phyloP scores from a whole-genome alignment of 768 basidiomycete genomes.

The Sarcodon aspratus region DNA sequence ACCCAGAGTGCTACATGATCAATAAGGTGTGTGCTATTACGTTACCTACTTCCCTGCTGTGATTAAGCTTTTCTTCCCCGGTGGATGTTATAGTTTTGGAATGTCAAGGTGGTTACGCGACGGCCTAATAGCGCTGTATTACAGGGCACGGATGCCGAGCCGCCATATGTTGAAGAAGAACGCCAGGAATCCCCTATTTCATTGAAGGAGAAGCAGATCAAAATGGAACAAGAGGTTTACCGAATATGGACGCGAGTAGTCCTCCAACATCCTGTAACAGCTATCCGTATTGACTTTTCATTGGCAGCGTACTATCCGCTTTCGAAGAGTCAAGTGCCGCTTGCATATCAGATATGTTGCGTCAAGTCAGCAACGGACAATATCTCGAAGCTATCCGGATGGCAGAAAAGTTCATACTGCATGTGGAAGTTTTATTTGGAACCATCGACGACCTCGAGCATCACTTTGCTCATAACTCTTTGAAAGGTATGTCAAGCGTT shows the following conservation, averaged over 20 bases:
- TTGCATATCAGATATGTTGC: slow-evolving; percentile 97
- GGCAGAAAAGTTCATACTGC: slow-evolving; percentile 97
- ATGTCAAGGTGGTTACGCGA: slow-evolving; percentile 82
- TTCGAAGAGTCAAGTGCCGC: slow-evolving; percentile 99
- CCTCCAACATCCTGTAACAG: neutral
- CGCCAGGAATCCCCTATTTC: slow-evolving; percentile 62
- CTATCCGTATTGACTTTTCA: slow-evolving; percentile 1
- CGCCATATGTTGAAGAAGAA: slow-evolving; percentile 69
- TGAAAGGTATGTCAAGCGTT: slow-evolving; percentile 61
- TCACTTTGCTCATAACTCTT: slow-evolving; percentile 64
- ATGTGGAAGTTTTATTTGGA: slow-evolving; percentile 95
- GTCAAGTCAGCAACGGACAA: slow-evolving; percentile 93
- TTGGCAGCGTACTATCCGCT: slow-evolving; percentile 74
- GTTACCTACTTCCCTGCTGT: neutral
- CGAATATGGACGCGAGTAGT: slow-evolving; percentile 92
- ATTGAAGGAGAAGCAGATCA: slow-evolving; percentile 80
- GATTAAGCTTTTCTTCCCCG: neutral
- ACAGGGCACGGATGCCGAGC: slow-evolving; percentile 22
- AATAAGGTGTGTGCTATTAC: slow-evolving; percentile 63
- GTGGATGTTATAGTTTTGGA: slow-evolving; percentile 76
- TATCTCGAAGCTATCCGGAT: slow-evolving; percentile 95
- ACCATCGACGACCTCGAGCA: slow-evolving; percentile 95
- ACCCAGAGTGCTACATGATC: slow-evolving; percentile 99
- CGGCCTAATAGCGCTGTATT: slow-evolving; percentile 53
- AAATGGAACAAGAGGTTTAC: slow-evolving; percentile 97